phyloP scores from a whole-genome alignment of 305 asterid species.

The Fraxinus baroniana region DNA sequence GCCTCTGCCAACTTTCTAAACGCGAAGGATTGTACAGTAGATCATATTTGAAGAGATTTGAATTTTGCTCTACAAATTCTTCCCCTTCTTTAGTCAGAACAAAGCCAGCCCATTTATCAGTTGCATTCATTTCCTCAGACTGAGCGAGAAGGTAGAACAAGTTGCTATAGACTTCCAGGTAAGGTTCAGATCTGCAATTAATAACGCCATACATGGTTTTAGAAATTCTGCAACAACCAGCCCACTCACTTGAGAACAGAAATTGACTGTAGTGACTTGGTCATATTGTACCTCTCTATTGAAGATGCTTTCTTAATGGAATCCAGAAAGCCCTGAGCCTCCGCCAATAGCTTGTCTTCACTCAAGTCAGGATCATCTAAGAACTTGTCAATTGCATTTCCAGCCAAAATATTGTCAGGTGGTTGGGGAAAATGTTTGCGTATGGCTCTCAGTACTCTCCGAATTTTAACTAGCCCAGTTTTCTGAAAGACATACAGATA shows the following conservation, averaged over 20 bases:
- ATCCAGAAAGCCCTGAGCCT: constrained; percentile 83
- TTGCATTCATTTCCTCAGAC: constrained; percentile 92
- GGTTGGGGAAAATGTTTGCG: constrained; percentile 94
- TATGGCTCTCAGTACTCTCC: constrained; percentile 93
- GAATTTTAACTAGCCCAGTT: constrained; percentile 83
- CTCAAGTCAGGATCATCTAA: constrained; percentile 83
- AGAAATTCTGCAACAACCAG: constrained; percentile 22
- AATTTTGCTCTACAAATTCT: constrained; percentile 82
- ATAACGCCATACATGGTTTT: constrained; percentile 18
- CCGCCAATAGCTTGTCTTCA: constrained; percentile 85
- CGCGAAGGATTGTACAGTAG: constrained; percentile 83
- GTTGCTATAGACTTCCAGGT: constrained; percentile 83
- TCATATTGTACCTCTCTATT: constrained; percentile 50
- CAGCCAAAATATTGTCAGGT: constrained; percentile 70
- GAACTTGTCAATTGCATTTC: constrained; percentile 89
- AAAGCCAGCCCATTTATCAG: constrained; percentile 99
- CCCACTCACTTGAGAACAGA: constrained; percentile 21
- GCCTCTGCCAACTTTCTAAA: constrained; percentile 98
- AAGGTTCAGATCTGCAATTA: constrained; percentile 81
- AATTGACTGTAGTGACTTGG: constrained; percentile 2
- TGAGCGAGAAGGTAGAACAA: constrained; percentile 85
- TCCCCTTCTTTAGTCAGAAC: constrained; percentile 96
- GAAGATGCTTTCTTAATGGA: constrained; percentile 57
- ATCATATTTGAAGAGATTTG: constrained; percentile 94
- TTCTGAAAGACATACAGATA: constrained; percentile 51